Conservation (phyloP, 2,329 filamentous ascomycete species). For the Aureobasidium sp. region DNA sequence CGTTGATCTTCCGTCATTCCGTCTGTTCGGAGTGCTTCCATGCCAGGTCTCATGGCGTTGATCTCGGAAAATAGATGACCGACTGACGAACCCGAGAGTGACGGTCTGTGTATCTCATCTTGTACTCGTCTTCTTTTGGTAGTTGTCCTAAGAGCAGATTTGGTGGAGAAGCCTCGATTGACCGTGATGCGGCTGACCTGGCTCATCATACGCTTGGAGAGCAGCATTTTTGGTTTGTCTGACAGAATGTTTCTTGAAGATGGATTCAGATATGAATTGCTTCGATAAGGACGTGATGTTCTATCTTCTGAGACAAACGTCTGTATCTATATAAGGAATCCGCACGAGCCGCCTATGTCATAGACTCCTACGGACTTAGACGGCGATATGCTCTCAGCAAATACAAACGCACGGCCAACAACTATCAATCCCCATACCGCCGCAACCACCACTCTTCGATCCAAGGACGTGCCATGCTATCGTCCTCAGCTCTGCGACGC, state of each 20-base stretch:
- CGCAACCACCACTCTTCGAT: not conserved
- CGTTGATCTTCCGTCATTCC: slow-evolving; percentile 24
- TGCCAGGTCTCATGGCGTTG: slow-evolving; percentile 23
- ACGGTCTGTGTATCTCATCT: slow-evolving; percentile 21
- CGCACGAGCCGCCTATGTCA: slow-evolving; percentile 2
- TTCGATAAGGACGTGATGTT: not conserved
- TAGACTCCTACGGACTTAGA: not conserved
- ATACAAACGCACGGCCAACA: not conserved
- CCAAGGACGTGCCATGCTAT: not conserved
- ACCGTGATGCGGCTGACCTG: not conserved
- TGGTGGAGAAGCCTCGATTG: not conserved
- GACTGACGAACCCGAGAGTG: slow-evolving; percentile 22
- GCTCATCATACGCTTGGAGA: not conserved
- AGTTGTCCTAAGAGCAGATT: not conserved
- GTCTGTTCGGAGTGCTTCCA: slow-evolving; percentile 21
- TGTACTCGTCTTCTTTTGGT: not conserved
- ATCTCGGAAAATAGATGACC: slow-evolving; percentile 24
- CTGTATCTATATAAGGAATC: not conserved
- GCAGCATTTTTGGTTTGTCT: not conserved
- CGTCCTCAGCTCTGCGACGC: not conserved
- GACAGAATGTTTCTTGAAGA: not conserved
- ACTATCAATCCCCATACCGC: not conserved
- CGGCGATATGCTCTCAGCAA: not conserved
- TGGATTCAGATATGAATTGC: not conserved
- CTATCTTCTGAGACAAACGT: not conserved